phyloP scores from a whole-genome alignment of 352 stramenopile genomes.

The Pythium dissimile region DNA sequence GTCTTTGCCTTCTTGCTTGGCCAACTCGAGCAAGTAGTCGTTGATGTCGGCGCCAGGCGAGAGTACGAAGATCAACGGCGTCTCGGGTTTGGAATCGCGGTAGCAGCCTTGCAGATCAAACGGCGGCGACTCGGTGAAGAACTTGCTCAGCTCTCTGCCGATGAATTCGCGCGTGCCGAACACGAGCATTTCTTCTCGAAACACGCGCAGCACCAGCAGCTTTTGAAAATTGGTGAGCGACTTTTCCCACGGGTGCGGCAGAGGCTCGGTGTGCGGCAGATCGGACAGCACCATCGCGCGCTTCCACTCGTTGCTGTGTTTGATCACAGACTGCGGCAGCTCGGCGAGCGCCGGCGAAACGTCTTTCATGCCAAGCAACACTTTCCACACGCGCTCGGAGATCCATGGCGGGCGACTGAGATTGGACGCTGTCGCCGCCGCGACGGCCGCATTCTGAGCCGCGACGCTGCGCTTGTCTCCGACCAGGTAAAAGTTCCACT shows the following conservation, averaged over 20 bases:
- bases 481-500: constrained; percentile 90
- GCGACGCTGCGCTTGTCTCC: constrained; percentile 76
- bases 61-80: constrained; percentile 93
- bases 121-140: constrained; percentile 89
- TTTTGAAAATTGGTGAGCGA: constrained; percentile 87
- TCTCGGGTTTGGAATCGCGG: constrained; percentile 88
- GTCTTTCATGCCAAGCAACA: constrained; percentile 60
- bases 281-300: constrained; percentile 72
- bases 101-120: constrained; percentile 93
- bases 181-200: constrained; percentile 89
- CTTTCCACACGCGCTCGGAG: constrained; percentile 78
- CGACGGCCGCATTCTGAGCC: constrained; percentile 30
- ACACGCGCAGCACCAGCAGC: constrained; percentile 86
- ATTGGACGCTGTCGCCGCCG: constrained; percentile 28
- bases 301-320: constrained; percentile 64
- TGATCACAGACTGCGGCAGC: constrained; percentile 43
- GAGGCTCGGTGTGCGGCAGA: constrained; percentile 59
- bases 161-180: constrained; percentile 89
- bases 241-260: constrained; percentile 72
- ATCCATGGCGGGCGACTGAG: constrained; percentile 56
- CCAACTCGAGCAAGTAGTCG: constrained; percentile 91
- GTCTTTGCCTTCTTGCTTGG: constrained; percentile 88
- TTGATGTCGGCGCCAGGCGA: constrained; percentile 92
- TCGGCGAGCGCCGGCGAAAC: constrained; percentile 51
- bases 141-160: constrained; percentile 58